Percentiles rank a stretch among this genome's conserved stretches.
Evolutionary conservation across 768 basidiomycete genomes (phyloP).

Genomic region (Epithele typhae): DNA sequence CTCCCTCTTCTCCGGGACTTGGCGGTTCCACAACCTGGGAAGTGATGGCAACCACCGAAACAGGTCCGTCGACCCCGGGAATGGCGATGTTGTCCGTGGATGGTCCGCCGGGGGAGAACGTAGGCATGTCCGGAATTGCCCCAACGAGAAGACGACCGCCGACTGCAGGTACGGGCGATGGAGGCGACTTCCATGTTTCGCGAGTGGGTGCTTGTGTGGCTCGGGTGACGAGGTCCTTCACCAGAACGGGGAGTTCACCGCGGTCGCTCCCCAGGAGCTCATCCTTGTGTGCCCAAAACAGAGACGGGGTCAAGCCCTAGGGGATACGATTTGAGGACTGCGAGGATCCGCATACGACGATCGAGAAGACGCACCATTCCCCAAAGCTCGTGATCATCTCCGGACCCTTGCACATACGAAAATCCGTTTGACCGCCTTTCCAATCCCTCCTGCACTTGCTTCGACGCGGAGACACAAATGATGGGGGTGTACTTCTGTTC

Average conservation of each 20-base stretch:
- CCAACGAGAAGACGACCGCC: slow-evolving; percentile 40
- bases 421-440: slow-evolving; percentile 68
- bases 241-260: slow-evolving; percentile 44
- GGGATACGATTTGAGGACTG: not conserved
- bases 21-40: too few species aligned
- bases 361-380: slow-evolving; percentile 46
- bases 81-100: not conserved
- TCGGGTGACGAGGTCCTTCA: slow-evolving; percentile 24
- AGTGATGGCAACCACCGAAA: slow-evolving; percentile 30
- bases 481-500: slow-evolving; percentile 54
- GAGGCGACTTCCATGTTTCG: slow-evolving; percentile 11
- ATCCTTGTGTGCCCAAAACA: slow-evolving; percentile 64
- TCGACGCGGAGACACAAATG: slow-evolving; percentile 85
- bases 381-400: slow-evolving; percentile 95
- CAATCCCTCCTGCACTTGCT: slow-evolving; percentile 53
- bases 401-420: slow-evolving; percentile 88
- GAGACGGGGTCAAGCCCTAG: slow-evolving; percentile 68
- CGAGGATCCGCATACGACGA: not conserved
- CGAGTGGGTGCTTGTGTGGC: not conserved
- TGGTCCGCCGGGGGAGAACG: too few species aligned
- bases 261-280: slow-evolving; percentile 45
- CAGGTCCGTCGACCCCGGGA: slow-evolving; percentile 1
- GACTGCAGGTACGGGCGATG: slow-evolving; percentile 33
- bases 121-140: slow-evolving; percentile 27
- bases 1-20: not conserved